These are phyloP conservation scores for Ustilago shanxiensis DNA, from an alignment of 1,284 basidiomycete genomes.

Conservation along the genomic window DNA sequence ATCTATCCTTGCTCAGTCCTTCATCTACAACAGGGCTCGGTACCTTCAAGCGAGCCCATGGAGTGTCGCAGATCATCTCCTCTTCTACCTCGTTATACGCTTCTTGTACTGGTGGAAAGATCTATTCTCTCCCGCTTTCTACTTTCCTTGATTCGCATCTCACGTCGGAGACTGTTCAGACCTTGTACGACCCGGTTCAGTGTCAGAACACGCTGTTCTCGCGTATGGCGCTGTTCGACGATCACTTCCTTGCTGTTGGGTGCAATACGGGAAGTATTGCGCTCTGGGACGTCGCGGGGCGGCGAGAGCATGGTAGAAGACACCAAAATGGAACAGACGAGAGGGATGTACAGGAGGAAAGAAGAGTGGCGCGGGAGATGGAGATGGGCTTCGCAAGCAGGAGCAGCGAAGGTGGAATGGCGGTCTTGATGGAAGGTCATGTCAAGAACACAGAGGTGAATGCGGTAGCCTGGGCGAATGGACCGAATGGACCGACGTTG, in stretches of 20 bases:
- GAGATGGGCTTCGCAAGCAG: slow-evolving; percentile 28
- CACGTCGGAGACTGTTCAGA: slow-evolving; percentile 19
- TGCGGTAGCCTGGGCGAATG: slow-evolving; percentile 60
- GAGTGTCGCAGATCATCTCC: slow-evolving; percentile 60
- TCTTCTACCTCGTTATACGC: slow-evolving; percentile 50
- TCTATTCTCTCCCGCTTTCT: slow-evolving; percentile 46
- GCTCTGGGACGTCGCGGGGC: slow-evolving; percentile 58
- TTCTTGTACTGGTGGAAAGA: slow-evolving; percentile 65
- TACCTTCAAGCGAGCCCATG: slow-evolving; percentile 56
- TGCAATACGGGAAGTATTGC: slow-evolving; percentile 64
- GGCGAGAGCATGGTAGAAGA: background rate
- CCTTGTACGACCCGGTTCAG: slow-evolving; percentile 58
- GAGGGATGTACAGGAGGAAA: slow-evolving; percentile 34
- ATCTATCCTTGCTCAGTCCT: slow-evolving; percentile 36
- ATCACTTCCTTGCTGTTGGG: slow-evolving; percentile 63
- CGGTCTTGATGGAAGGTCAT: slow-evolving; percentile 32
- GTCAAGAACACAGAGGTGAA: slow-evolving; percentile 62
- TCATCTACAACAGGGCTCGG: slow-evolving; percentile 1
- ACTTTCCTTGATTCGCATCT: slow-evolving; percentile 30
- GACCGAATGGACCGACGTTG: slow-evolving; percentile 60
- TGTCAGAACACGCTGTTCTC: slow-evolving; percentile 66
- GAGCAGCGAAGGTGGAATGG: slow-evolving; percentile 26
- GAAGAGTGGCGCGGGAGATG: slow-evolving; percentile 14
- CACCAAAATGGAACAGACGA: background rate
- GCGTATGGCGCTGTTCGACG: slow-evolving; percentile 62